phyloP scores from a whole-genome alignment of 2,329 filamentous ascomycete species.

The Sphaerulina musiva region DNA sequence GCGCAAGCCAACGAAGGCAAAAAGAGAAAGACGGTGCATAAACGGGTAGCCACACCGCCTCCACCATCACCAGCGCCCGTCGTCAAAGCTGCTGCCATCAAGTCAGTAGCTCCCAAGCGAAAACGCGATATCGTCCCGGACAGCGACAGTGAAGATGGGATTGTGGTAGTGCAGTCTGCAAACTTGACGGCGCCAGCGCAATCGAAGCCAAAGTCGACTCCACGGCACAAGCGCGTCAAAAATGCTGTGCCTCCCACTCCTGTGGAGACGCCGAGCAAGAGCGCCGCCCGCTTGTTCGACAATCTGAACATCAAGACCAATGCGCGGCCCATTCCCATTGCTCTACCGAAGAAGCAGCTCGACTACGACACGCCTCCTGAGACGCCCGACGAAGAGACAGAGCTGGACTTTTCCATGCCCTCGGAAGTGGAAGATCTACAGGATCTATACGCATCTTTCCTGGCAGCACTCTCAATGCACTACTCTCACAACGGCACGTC shows the following conservation, averaged over 20 bases:
- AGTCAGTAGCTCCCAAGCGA: constrained; percentile 21
- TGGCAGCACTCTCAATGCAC: constrained; percentile 45
- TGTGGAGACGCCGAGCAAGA: constrained; percentile 33
- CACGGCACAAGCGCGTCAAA: constrained; percentile 31
- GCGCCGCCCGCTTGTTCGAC: constrained; percentile 32
- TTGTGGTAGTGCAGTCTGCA: constrained; percentile 9
- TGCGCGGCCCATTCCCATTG: constrained; percentile 18
- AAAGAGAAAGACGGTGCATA: constrained; percentile 21
- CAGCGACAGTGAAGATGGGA: constrained; percentile 22
- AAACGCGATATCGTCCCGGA: constrained; percentile 25
- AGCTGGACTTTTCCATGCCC: constrained; percentile 31
- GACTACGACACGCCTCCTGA: constrained; percentile 32
- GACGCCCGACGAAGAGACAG: constrained; percentile 23
- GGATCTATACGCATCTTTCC: constrained; percentile 44
- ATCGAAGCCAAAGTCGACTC: constrained; percentile 21
- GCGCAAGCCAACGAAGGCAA: constrained; percentile 16
- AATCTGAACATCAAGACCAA: constrained; percentile 28
- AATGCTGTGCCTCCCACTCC: constrained; percentile 28
- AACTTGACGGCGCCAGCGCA: constrained; percentile 2
- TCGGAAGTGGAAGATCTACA: constrained; percentile 40
- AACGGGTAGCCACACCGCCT: constrained; percentile 17
- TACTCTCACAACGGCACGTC: constrained; percentile 46
- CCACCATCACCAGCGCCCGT: constrained; percentile 7
- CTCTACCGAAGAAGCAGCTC: constrained; percentile 17
- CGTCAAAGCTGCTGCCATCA: constrained; percentile 1